A percentile compares a stretch with the other conserved stretches of the same genome.
These are phyloP conservation scores for Oryza brachyantha DNA, from an alignment of 176 grass and related monocot genomes.

Conservation along the genomic window DNA sequence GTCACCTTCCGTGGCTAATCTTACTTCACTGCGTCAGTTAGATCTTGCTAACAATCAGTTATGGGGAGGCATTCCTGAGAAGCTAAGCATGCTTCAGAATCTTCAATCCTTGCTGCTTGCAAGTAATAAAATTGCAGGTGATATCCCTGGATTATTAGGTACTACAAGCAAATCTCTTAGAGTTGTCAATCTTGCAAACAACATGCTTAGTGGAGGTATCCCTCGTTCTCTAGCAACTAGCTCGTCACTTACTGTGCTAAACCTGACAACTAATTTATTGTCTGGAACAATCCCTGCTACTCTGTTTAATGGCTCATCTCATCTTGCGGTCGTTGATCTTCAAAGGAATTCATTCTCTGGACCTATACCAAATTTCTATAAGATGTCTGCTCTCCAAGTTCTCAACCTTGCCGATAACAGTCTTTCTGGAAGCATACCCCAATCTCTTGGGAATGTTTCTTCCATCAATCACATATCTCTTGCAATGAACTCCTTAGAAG, in stretches of 20 bases:
- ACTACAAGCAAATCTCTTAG: not conserved
- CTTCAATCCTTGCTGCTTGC: not conserved
- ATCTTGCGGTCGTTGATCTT: not conserved
- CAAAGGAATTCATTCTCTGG: not conserved
- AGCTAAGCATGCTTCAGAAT: not conserved
- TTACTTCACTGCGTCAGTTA: constrained; percentile 27
- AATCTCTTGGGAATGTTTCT: constrained; percentile 26
- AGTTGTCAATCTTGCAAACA: not conserved
- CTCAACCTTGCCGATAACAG: not conserved
- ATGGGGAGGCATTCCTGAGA: not conserved
- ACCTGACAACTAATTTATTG: not conserved
- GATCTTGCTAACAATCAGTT: constrained; percentile 30
- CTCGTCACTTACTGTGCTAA: not conserved
- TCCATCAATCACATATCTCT: not conserved
- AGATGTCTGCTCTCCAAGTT: not conserved
- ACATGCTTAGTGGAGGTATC: not conserved
- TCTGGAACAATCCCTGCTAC: not conserved
- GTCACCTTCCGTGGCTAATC: constrained; percentile 25
- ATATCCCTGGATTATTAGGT: not conserved
- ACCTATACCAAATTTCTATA: not conserved
- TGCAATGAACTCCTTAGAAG: not conserved
- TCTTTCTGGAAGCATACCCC: constrained; percentile 16
- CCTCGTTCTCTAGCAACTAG: not conserved
- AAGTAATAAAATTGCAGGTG: not conserved
- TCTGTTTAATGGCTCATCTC: not conserved